Evolutionary conservation across 345 rosid genomes (phyloP).

Genomic region (Raphanus raphanistrum): DNA sequence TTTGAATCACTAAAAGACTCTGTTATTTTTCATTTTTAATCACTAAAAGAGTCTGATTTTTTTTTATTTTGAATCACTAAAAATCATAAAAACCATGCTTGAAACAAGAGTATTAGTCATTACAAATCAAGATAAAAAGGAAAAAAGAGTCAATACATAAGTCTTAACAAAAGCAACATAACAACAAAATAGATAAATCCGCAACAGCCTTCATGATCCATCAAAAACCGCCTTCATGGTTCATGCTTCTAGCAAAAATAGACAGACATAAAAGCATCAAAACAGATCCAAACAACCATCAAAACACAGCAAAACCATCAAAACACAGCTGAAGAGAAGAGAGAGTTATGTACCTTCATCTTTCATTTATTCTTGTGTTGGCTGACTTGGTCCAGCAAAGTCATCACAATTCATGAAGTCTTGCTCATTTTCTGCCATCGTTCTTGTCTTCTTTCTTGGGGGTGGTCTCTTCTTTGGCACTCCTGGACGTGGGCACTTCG

Average conservation of each 20-base stretch:
- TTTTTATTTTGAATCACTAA: not conserved
- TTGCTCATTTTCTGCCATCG: not conserved
- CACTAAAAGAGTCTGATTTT: too few relatives aligned
- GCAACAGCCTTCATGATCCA: not conserved
- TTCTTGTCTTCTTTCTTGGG: not conserved
- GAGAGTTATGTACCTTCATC: not conserved
- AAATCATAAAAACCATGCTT: not conserved
- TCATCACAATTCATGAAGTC: not conserved
- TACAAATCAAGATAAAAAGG: not conserved
- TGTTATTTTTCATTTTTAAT: too few relatives aligned
- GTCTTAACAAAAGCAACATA: not conserved
- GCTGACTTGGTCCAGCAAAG: not conserved
- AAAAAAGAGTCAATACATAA: not conserved
- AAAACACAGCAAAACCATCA: not conserved
- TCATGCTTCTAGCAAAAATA: not conserved
- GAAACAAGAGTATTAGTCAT: not conserved
- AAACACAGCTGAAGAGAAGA: not conserved
- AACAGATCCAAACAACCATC: not conserved
- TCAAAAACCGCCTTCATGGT: not conserved
- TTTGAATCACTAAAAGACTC: not conserved
- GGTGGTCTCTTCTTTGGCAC: not conserved
- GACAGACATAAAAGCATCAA: too few relatives aligned
- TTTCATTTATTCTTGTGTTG: not conserved
- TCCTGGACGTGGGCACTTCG: not conserved
- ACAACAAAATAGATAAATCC: not conserved